Base-by-base conservation (phyloP, 208 protist genomes). In the Acanthamoeba pearcei region DNA sequence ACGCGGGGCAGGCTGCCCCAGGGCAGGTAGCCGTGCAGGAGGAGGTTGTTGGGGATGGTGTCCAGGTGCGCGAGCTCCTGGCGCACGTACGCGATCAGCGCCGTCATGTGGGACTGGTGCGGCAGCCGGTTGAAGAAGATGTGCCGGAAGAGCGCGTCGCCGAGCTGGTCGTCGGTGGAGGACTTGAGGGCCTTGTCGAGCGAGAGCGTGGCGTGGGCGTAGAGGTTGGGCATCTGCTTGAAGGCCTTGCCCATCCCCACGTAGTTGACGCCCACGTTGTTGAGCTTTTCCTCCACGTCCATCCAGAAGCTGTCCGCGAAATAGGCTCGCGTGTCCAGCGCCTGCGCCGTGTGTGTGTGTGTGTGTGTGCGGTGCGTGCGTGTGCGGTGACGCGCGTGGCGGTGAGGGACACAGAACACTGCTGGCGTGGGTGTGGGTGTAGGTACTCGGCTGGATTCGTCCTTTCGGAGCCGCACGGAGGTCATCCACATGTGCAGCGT, bases 101-200 rank as follows among this genome's bases (percentile, higher is more conserved):
- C 27, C 19, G 35, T 83, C 76, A 83, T 83, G 76, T 83, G 76
- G 13, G 76, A 51, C 42, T 83, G 76, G 27, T 83, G 76, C 5
- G 76, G 76, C 27, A 83, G 27, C 49, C 76, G 9, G 76, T 57
- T 83, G 76, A 83, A 83, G 76, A 83, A 83, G 76, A 83, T 55
- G 76, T 83, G 76, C 49, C 76, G 53, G 32, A 83, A 83, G 24
- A 83, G 76, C 24, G 76, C 76, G 27, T 83, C 76, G 15, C 76
- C 76, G n/a, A 83, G 68, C 76, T 83, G 76, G 24, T 83, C 76
- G 10, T 83, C 42, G 9, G 76, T 55, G 49, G 5, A 5, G 42
- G 76, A 83, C 42, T 83, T 83, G 42, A 83, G 76, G 27, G 76
- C 76, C 49, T 83, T 83, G 76, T 83, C 76, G 76, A 83, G 76